A percentile compares a stretch with the other conserved stretches of the same genome.
These are phyloP conservation scores for Amaranthus cruentus DNA, from an alignment of 148 eudicot genomes.

Conservation along the genomic window DNA sequence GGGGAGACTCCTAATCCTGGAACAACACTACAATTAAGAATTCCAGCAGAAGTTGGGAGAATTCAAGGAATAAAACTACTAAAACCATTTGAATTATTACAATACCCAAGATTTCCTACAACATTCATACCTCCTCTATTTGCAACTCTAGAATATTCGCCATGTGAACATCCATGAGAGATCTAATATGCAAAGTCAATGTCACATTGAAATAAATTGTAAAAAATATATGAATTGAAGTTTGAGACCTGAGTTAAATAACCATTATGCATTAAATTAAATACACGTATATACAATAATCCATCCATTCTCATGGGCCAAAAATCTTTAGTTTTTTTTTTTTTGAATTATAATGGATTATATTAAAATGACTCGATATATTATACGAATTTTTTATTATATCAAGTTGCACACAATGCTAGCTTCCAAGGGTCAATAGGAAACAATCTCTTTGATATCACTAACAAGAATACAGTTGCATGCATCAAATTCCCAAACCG, in stretches of 20 bases:
- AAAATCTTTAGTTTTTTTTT: too few species aligned
- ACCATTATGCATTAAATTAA: not conserved
- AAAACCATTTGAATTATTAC: slow-evolving; percentile 62
- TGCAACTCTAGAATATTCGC: slow-evolving; percentile 84
- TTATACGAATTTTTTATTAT: too few species aligned
- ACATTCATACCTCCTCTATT: slow-evolving; percentile 93
- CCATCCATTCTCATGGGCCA: too few species aligned
- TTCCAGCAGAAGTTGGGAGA: slow-evolving; percentile 80
- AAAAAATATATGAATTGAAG: not conserved
- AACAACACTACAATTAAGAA: slow-evolving; percentile 78
- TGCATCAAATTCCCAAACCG: too few species aligned
- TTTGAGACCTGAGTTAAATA: not conserved
- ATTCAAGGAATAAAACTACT: slow-evolving; percentile 96
- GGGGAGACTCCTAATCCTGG: slow-evolving; percentile 84
- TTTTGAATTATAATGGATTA: too few species aligned
- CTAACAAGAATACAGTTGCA: too few species aligned
- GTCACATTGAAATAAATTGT: not conserved
- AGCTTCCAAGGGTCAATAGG: too few species aligned
- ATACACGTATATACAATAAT: too few species aligned
- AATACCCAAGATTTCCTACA: slow-evolving; percentile 86
- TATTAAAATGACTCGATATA: too few species aligned
- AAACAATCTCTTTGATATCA: too few species aligned
- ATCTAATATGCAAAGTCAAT: slow-evolving; percentile 38
- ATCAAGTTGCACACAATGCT: too few species aligned
- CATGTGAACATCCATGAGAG: slow-evolving; percentile 83